These are phyloP conservation scores for Solanum hybrid DNA, from an alignment of 305 asterid species.

Conservation along the genomic window DNA sequence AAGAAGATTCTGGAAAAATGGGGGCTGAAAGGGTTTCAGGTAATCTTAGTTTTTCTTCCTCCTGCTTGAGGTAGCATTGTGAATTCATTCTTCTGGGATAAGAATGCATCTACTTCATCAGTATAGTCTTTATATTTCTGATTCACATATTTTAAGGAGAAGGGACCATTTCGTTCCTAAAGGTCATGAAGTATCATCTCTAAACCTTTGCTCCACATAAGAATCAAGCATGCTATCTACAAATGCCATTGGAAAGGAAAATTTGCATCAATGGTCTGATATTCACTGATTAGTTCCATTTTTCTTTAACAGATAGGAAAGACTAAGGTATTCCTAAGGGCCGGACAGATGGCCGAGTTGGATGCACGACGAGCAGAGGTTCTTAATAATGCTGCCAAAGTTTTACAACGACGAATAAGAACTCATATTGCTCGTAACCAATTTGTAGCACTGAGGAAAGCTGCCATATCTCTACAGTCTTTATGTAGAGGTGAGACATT, in stretches of 20 bases:
- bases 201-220: neutral
- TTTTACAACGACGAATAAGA: conserved; percentile 70
- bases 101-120: neutral
- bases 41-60: conserved; percentile 12
- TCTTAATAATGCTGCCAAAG: conserved; percentile 75
- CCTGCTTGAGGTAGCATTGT: neutral
- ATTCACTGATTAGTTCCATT: conserved; percentile 9
- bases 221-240: neutral
- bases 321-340: conserved; percentile 97
- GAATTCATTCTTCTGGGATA: neutral
- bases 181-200: neutral
- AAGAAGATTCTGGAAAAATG: conserved; percentile 79
- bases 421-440: conserved; percentile 76
- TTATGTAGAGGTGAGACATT: conserved; percentile 67
- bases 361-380: conserved; percentile 97
- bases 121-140: neutral
- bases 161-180: neutral
- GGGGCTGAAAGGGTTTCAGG: conserved; percentile 92
- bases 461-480: conserved; percentile 68
- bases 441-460: conserved; percentile 51
- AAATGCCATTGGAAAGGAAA: neutral
- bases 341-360: conserved; percentile 99
- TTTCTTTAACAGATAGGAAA: conserved; percentile 69
- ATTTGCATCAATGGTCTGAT: neutral
- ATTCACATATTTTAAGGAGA: neutral